phyloP scores from a whole-genome alignment of 495 filamentous ascomycete species.

The Podospora appendiculata region DNA sequence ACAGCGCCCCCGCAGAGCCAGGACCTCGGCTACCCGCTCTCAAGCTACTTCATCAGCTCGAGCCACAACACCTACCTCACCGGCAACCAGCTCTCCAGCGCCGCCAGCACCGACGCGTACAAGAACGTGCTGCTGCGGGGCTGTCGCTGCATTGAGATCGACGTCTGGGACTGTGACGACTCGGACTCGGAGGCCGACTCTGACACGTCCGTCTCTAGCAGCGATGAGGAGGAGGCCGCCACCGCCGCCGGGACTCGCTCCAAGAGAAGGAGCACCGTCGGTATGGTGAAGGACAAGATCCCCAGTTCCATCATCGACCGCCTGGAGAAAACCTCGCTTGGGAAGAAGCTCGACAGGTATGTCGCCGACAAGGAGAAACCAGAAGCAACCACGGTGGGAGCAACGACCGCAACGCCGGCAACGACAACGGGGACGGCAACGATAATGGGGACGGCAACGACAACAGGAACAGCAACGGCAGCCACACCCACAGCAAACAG shows the following conservation, averaged over 20 bases:
- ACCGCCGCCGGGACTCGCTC: not conserved
- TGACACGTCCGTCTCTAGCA: conserved; percentile 17
- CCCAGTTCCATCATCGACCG: conserved; percentile 27
- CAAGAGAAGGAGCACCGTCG: conserved; percentile 11
- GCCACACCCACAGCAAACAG: not conserved
- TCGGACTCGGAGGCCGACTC: conserved; percentile 29
- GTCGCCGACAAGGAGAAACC: conserved; percentile 13
- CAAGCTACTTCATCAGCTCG: conserved; percentile 83
- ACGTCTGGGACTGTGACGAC: conserved; percentile 84
- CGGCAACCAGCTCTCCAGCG: conserved; percentile 83
- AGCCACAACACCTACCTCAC: conserved; percentile 95
- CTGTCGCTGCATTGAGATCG: conserved; percentile 92
- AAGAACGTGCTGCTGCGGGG: conserved; percentile 73
- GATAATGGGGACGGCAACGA: not conserved
- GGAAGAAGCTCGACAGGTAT: conserved; percentile 28
- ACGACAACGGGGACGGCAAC: not conserved
- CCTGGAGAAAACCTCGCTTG: conserved; percentile 31
- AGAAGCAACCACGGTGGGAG: not conserved
- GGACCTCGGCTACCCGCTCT: conserved; percentile 60
- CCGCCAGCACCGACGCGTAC: conserved; percentile 74
- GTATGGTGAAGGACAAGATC: conserved; percentile 28
- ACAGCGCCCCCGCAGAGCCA: conserved; percentile 28
- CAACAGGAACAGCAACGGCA: not conserved
- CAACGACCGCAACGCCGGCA: not conserved
- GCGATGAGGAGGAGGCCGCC: conserved; percentile 19